Evolutionary conservation across 352 stramenopile genomes (phyloP), one percentile per base, ranked within the genome.

Genomic region (Phytophthora kernoviae): DNA sequence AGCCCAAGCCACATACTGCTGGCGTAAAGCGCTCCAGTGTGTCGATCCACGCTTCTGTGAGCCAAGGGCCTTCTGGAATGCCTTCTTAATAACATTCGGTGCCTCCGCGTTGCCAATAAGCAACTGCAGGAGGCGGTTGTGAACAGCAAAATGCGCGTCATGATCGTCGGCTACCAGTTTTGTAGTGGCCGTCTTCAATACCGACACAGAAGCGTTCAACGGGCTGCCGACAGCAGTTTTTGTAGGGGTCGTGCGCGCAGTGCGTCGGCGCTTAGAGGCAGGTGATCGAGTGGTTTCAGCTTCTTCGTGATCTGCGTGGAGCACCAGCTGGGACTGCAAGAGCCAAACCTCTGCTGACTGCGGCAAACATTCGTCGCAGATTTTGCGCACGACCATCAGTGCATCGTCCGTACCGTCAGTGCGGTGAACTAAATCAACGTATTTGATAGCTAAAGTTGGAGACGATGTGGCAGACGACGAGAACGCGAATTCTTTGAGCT

Each of bases 401-500:
- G 84, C 84, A 7, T 58, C 54, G n/a, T 59, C 48, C 17, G 77
- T 76, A 30, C 82, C 86, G 9, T 87, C 65, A 8, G 70, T 89
- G 17, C 86, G 86, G 34, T 90, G 79, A 34, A 90, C 80, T 48
- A 92, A 75, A 52, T 94, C 86, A 6, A 92, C 65, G 54, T 81
- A 90, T 52, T 75, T 76, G 21, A 79, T 70, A 12, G 65, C 75
- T 40, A 91, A 61, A 56, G 48, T 65, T 47, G 52, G 48, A 58
- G 62, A 65, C 7, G 58, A 55, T 24, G 11, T 47, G 36, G 62
- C 70, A 0, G 32, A 21, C 32, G 59, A 45, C 14, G 55, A 54
- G 14, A 76, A 65, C 5, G 62, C 73, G 32, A 86, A 73, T 18
- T 88, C 61, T 63, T 79, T 77, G 8, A 92, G 65, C 48, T 86